Percentiles rank a stretch among this genome's conserved stretches.
These are phyloP conservation scores for Chaetoscypha palmicola DNA, from an alignment of 2,329 filamentous ascomycete genomes.

Conservation along the genomic window DNA sequence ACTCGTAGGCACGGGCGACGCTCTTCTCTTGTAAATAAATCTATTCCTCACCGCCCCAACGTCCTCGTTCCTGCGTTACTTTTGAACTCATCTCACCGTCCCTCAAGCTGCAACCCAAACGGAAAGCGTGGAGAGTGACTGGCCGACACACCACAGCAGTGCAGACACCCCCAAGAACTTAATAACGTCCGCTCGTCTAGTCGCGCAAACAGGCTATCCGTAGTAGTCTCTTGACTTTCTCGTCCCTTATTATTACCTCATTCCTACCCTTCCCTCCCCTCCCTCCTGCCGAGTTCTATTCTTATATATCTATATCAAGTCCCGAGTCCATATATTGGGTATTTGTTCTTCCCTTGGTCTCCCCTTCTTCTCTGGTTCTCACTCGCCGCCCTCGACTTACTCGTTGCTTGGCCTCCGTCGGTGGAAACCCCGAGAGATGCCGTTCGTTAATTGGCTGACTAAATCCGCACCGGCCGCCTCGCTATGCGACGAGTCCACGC, in stretches of 20 bases:
- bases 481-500: slow-evolving; percentile 6
- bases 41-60: slow-evolving; percentile 4
- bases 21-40: not conserved
- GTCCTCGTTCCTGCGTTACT: slow-evolving; percentile 2
- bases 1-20: not conserved
- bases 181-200: not conserved
- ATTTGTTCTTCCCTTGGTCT: too few species aligned
- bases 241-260: not conserved
- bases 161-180: not conserved
- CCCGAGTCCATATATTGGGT: too few species aligned
- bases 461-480: slow-evolving; percentile 3
- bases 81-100: slow-evolving; percentile 9
- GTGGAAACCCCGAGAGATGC: not conserved
- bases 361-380: too few species aligned
- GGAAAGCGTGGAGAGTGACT: slow-evolving; percentile 4
- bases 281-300: too few species aligned
- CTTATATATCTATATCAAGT: too few species aligned
- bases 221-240: not conserved
- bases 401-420: not conserved
- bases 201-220: too few species aligned
- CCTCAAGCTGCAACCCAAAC: not conserved
- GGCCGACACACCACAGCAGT: slow-evolving; percentile 3
- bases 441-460: slow-evolving; percentile 1
- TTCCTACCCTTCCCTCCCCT: not conserved
- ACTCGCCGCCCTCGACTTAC: too few species aligned